Base-by-base conservation (phyloP, 2,329 filamentous ascomycete genomes). In the Pochonia chlamydosporia region DNA sequence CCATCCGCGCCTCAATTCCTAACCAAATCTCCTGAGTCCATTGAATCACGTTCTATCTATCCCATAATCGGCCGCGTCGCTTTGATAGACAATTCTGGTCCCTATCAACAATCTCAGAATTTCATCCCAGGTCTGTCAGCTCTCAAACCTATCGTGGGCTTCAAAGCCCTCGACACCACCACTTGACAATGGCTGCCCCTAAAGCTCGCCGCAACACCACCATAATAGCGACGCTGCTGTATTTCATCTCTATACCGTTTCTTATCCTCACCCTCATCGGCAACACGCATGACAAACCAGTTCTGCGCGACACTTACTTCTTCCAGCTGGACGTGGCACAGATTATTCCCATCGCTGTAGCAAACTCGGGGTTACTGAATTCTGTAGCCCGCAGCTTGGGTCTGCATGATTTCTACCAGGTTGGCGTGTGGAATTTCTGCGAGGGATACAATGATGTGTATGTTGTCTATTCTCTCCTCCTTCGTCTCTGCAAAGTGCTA, bases 361-460 rank as follows among this genome's bases (percentile, higher is more conserved):
- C 85, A 36, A 85, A 90, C 62, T 81, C 82, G 9, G 69, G 76
- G 21, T 75, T 96, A 40, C 85, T 95, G 66, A 95, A 95, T 71
- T 89, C 84, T 40, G 90, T 96, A 54, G 89, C 90, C 4, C 84
- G 88, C 44, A 88, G 85, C 20, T 74, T 96, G 46, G 92, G 91
- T 25, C 75, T 96, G 42, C 89, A 95, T 63, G 92, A 96, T 66
- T 96, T 95, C 68, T 96, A 96, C 67, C 87, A 90, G 59, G 87
- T 95, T 24, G 91, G 91, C 5, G 70, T 96, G 35, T 97, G 92
- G 92, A 85, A 84, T 50, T 96, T 86, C 65, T 97, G 92, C 66
- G 88, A 95, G 64, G 91, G 91, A 18, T 95, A 91, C 65, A 72
- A 80, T 47, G 75, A 79, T 56, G 74, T 84, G 67, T 79, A 62